Base-by-base conservation (phyloP, 139 green algal genomes). In the Ettlia oleoabundans region DNA sequence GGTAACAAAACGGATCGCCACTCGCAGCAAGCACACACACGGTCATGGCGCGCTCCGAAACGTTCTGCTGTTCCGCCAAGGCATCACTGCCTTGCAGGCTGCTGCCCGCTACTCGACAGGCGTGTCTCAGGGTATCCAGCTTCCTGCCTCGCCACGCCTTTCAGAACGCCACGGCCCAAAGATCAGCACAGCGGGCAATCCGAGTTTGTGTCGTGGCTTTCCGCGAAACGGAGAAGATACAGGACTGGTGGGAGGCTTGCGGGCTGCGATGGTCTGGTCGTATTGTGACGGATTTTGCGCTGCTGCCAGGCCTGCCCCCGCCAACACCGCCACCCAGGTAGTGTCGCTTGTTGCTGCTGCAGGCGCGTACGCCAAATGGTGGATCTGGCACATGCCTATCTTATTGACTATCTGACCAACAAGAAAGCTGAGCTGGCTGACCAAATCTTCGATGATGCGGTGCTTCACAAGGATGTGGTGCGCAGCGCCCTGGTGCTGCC, bases 341-440 rank as follows among this genome's bases (percentile, higher is more conserved):
- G 28, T 35, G 10, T 3, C 18, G 3, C 18, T 41, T 30, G 32
- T 41, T 4, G 64, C 10, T 41, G 33, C 32, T 37, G 73, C 53
- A 80, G 73, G 73, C 72, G 82, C 13, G 66, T 84, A 22, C 62
- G 84, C 76, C 69, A 87, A 47, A 84, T 87, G 76, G 55, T 84
- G 4, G 43, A 87, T 30, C 65, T 84, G 35, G 51, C 43, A 37
- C 76, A 87, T 38, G 33, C 38, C 13, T 87, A 87, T 47, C 65
- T 87, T 28, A 58, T 84, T 32, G 83, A 87, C 18, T 87, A 72
- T 32, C 40, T 87, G 26, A 76, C 63, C 64, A 84, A 87, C 53
- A 78, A 78, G 38, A 28, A 53, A 15, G 42, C 26, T 5, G 65
- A 84, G 30, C 41, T 87, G n/a, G 73, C 83, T 1, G 62, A 78